Evolutionary conservation across 495 filamentous ascomycete species (phyloP).

Genomic region (Podospora comata): DNA sequence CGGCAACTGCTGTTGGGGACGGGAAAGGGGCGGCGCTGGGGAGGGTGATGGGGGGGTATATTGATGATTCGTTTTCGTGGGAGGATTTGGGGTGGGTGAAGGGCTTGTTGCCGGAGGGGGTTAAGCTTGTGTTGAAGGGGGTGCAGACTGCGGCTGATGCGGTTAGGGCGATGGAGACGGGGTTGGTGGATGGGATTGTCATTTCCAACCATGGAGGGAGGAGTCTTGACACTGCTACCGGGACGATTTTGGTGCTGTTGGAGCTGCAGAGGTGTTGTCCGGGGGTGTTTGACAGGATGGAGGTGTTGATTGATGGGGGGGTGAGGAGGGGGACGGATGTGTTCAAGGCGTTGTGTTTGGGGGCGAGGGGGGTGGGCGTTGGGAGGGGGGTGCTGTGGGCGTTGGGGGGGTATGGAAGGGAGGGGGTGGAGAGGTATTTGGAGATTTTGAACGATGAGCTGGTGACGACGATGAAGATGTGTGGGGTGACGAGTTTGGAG

Average conservation of each 20-base stretch:
- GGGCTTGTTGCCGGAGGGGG: slow-evolving; percentile 29
- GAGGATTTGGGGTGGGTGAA: slow-evolving; percentile 57
- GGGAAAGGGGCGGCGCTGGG: slow-evolving; percentile 69
- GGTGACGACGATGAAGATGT: slow-evolving; percentile 74
- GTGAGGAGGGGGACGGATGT: slow-evolving; percentile 63
- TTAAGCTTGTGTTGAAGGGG: slow-evolving; percentile 63
- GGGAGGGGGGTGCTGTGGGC: slow-evolving; percentile 62
- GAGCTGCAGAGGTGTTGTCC: slow-evolving; percentile 60
- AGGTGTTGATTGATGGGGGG: slow-evolving; percentile 66
- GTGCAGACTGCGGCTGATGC: slow-evolving; percentile 63
- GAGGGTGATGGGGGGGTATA: slow-evolving; percentile 66
- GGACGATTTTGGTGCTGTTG: slow-evolving; percentile 60
- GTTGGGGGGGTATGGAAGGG: slow-evolving; percentile 63
- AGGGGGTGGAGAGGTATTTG: slow-evolving; percentile 66
- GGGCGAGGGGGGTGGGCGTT: slow-evolving; percentile 61
- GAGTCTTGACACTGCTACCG: slow-evolving; percentile 60
- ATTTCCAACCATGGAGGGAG: slow-evolving; percentile 69
- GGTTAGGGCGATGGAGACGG: slow-evolving; percentile 49
- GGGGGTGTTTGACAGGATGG: slow-evolving; percentile 58
- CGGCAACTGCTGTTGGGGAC: slow-evolving; percentile 51
- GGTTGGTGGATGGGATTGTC: slow-evolving; percentile 56
- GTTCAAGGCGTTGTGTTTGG: slow-evolving; percentile 65
- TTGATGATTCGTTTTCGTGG: slow-evolving; percentile 76
- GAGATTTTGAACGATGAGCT: slow-evolving; percentile 72
- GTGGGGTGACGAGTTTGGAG: slow-evolving; percentile 67